A percentile compares a stretch with the other conserved stretches of the same genome.
These are phyloP conservation scores for Malus domestica DNA, from an alignment of 306 rosid species.

Conservation along the genomic window ASM211411v1 NC_041803.1:2979001-2979500, in stretches of 20 bases:
- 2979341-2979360: not conserved
- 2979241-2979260: not conserved
- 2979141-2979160: constrained; percentile 11
- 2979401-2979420: not conserved
- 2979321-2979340: not conserved
- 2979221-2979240: not conserved
- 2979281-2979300: not conserved
- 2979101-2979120: constrained; percentile 71
- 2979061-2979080: constrained; percentile 58
- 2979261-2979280: not conserved
- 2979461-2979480: not conserved
- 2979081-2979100: constrained; percentile 70
- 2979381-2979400: not conserved
- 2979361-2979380: not conserved
- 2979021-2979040: constrained; percentile 49
- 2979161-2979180: constrained; percentile 23
- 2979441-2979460: not conserved
- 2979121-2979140: constrained; percentile 53
- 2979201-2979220: not conserved
- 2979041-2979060: constrained; percentile 70
- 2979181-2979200: not conserved
- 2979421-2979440: not conserved
- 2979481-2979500: not conserved
- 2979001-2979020: constrained; percentile 50
- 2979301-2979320: not conserved